phyloP scores from a whole-genome alignment of 2,329 filamentous ascomycete species.

The Septoria petroselini region DNA sequence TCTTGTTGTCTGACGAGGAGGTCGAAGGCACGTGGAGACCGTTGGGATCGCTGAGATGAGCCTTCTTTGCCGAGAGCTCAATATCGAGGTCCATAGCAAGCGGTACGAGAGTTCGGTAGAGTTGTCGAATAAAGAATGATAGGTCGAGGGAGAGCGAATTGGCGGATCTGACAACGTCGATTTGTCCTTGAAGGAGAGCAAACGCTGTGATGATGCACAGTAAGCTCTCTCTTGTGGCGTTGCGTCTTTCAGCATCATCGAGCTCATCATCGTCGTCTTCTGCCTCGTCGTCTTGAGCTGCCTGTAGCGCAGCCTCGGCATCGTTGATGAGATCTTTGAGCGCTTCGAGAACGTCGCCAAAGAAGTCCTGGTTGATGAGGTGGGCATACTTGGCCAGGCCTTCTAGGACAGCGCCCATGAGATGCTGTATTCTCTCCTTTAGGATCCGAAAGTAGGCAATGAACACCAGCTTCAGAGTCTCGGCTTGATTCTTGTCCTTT shows the following conservation, averaged over 20 bases:
- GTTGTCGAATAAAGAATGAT: constrained; percentile 89
- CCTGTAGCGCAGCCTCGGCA: constrained; percentile 51
- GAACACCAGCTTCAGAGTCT: constrained; percentile 94
- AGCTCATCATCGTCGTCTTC: constrained; percentile 43
- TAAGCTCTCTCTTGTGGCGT: constrained; percentile 79
- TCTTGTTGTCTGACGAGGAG: constrained; percentile 52
- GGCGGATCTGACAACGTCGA: constrained; percentile 77
- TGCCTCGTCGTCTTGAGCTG: constrained; percentile 47
- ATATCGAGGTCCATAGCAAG: constrained; percentile 80
- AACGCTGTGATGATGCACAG: constrained; percentile 96
- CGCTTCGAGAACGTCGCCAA: constrained; percentile 90
- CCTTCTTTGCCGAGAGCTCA: constrained; percentile 73
- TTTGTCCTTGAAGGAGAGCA: constrained; percentile 87
- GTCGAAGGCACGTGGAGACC: constrained; percentile 56
- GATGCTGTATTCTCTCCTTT: constrained; percentile 72
- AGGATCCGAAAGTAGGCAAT: constrained; percentile 92
- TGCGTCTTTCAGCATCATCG: constrained; percentile 54
- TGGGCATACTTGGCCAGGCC: constrained; percentile 91
- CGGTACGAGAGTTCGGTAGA: constrained; percentile 80
- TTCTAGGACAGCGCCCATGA: constrained; percentile 97
- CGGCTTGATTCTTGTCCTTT: constrained; percentile 87
- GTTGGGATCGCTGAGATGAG: constrained; percentile 54
- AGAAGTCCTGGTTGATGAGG: constrained; percentile 98
- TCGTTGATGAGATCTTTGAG: constrained; percentile 87
- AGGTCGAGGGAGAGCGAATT: constrained; percentile 82